phyloP scores from a whole-genome alignment of 2,329 filamentous ascomycete species.

The Aureobasidium subglaciale region DNA sequence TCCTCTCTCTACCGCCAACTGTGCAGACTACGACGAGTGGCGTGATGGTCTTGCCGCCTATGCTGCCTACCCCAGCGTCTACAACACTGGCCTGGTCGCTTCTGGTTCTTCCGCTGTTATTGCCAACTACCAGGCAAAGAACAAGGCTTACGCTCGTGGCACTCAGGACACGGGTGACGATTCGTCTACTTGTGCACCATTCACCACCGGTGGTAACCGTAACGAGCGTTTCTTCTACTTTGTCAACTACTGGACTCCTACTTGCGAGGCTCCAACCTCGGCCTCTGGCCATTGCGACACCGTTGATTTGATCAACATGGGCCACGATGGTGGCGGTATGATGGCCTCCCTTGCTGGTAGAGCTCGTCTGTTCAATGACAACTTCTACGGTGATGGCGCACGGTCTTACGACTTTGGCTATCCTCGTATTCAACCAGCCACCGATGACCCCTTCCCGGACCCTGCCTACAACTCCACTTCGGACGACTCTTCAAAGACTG shows the following conservation, averaged over 20 bases:
- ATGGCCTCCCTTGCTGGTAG: slow-evolving; percentile 29
- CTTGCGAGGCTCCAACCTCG: slow-evolving; percentile 22
- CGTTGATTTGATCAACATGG: slow-evolving; percentile 29
- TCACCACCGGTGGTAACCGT: slow-evolving; percentile 28
- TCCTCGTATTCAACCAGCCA: slow-evolving; percentile 26
- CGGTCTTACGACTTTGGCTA: slow-evolving; percentile 32
- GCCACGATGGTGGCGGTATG: slow-evolving; percentile 32
- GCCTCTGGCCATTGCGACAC: slow-evolving; percentile 27
- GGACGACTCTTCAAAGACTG: slow-evolving; percentile 21
- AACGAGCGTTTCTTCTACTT: slow-evolving; percentile 36
- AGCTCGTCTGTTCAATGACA: slow-evolving; percentile 32
- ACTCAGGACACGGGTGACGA: slow-evolving; percentile 30
- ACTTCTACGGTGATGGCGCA: slow-evolving; percentile 30
- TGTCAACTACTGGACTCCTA: slow-evolving; percentile 29
- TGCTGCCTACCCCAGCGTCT: slow-evolving; percentile 26
- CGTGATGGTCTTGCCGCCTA: slow-evolving; percentile 31
- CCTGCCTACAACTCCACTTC: slow-evolving; percentile 22
- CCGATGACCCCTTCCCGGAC: slow-evolving; percentile 29
- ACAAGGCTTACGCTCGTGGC: slow-evolving; percentile 30
- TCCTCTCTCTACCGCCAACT: slow-evolving; percentile 25
- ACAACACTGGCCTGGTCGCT: slow-evolving; percentile 24
- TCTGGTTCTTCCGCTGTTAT: slow-evolving; percentile 26
- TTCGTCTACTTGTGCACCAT: slow-evolving; percentile 27
- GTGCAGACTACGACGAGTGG: slow-evolving; percentile 29
- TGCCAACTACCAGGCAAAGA: slow-evolving; percentile 29